Conservation (phyloP, 805 yeast genomes). For the Wickerhamomyces canadensis region DNA sequence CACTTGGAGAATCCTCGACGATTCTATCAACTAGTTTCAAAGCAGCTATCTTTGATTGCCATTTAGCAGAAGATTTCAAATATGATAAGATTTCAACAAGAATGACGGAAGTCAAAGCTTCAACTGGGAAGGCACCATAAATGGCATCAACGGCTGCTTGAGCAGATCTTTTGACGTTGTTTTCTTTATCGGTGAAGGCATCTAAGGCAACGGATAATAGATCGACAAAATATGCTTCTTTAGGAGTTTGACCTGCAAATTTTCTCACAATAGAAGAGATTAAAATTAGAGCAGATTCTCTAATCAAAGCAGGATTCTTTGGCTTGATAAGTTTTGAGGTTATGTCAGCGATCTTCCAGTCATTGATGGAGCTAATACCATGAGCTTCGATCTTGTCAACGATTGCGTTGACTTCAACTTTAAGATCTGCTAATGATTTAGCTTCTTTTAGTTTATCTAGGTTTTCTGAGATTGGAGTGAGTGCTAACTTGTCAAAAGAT, state of each 20-base stretch:
- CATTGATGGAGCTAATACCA: conserved; percentile 44
- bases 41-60: conserved; percentile 86
- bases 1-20: conserved; percentile 76
- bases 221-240: conserved; percentile 67
- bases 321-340: conserved; percentile 63
- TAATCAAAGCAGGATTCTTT: conserved; percentile 65
- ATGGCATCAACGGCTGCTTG: conserved; percentile 69
- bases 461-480: conserved; percentile 61
- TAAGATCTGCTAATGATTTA: conserved; percentile 30
- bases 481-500: conserved; percentile 58
- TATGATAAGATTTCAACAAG: conserved; percentile 57
- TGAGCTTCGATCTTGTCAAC: conserved; percentile 41
- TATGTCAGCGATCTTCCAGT: conserved; percentile 63
- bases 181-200: conserved; percentile 80
- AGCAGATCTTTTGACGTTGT: conserved; percentile 81
- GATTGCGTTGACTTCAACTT: conserved; percentile 30
- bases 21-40: conserved; percentile 68
- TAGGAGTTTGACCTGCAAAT: conserved; percentile 64
- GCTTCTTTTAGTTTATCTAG: conserved; percentile 44
- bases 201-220: conserved; percentile 64
- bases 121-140: conserved; percentile 65
- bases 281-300: conserved; percentile 72
- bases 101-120: conserved; percentile 70
- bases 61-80: conserved; percentile 79
- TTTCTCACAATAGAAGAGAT: conserved; percentile 52